These are phyloP conservation scores for Trichoderma arundinaceum DNA, from an alignment of 2,329 filamentous ascomycete species.

Conservation along the genomic window DNA sequence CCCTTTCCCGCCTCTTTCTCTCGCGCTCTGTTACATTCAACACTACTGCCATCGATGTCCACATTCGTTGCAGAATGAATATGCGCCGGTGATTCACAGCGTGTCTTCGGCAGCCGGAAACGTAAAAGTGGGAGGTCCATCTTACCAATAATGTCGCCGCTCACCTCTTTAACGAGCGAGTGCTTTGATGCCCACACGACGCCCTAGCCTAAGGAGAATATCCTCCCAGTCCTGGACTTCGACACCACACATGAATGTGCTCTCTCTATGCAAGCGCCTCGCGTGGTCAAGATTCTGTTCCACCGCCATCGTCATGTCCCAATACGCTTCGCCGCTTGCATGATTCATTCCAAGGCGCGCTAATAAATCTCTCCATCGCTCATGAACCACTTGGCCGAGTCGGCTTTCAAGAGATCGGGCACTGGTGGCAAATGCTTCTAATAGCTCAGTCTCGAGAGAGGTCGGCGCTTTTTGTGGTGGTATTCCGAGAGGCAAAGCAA, in stretches of 20 bases:
- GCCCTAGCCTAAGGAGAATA: background rate
- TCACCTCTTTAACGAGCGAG: too few species aligned
- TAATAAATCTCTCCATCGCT: conserved; percentile 39
- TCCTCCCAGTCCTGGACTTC: background rate
- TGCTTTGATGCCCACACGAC: background rate
- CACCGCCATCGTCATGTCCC: conserved; percentile 32
- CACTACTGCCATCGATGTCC: too few species aligned
- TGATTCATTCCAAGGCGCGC: background rate
- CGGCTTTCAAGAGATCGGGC: conserved; percentile 17
- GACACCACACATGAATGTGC: background rate
- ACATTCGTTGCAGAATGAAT: too few species aligned
- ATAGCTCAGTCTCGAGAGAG: conserved; percentile 21
- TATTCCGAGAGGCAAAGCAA: conserved; percentile 19
- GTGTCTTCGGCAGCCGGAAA: too few species aligned
- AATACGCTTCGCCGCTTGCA: background rate
- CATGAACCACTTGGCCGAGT: conserved; percentile 38
- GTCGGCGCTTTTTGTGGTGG: background rate
- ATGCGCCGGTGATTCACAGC: too few species aligned
- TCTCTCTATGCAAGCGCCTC: background rate
- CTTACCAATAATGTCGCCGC: too few species aligned
- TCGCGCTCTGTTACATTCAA: too few species aligned
- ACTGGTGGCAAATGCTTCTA: background rate
- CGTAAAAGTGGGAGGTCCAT: too few species aligned
- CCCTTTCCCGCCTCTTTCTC: too few species aligned
- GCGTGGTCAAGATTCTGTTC: conserved; percentile 35